Conservation (phyloP, 2,329 filamentous ascomycete genomes). For the Zasmidium citrigriseum region DNA sequence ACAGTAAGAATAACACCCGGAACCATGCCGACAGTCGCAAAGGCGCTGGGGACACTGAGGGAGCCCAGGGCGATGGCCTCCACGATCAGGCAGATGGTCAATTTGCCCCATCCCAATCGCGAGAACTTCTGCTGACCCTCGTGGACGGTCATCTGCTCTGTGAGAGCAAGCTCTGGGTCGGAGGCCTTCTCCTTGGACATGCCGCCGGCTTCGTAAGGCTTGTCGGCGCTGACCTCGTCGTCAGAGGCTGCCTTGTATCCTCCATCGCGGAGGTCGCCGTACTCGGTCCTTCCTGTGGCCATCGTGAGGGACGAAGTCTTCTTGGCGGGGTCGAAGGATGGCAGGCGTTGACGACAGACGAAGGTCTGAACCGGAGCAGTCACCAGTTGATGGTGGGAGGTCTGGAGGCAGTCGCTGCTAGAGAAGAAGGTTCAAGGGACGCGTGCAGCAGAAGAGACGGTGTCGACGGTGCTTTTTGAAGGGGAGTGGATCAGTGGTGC, state of each 20-base stretch:
- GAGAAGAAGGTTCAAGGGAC: neutral
- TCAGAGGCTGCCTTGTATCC: conserved; percentile 17
- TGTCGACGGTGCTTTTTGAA: conserved; percentile 7
- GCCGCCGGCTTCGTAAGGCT: conserved; percentile 7
- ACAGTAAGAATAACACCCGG: conserved; percentile 59
- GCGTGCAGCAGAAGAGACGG: neutral
- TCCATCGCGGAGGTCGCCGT: conserved; percentile 17
- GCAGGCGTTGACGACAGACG: neutral
- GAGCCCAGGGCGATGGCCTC: conserved; percentile 62
- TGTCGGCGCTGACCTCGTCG: conserved; percentile 9
- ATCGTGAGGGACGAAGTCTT: conserved; percentile 5
- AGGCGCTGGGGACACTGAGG: conserved; percentile 57
- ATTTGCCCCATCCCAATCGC: conserved; percentile 50
- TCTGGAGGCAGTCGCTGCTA: neutral
- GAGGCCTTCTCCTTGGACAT: conserved; percentile 5
- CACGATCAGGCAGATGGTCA: conserved; percentile 54
- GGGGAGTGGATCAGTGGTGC: neutral
- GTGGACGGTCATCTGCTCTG: conserved; percentile 29
- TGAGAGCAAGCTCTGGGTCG: conserved; percentile 20
- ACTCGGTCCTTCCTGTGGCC: conserved; percentile 15
- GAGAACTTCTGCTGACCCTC: conserved; percentile 39
- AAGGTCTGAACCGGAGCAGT: neutral
- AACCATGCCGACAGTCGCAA: conserved; percentile 57
- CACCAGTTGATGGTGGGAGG: neutral
- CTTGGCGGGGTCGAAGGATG: neutral